Conservation (phyloP, 2,329 filamentous ascomycete genomes). For the Ceratocystis albifundus region DNA sequence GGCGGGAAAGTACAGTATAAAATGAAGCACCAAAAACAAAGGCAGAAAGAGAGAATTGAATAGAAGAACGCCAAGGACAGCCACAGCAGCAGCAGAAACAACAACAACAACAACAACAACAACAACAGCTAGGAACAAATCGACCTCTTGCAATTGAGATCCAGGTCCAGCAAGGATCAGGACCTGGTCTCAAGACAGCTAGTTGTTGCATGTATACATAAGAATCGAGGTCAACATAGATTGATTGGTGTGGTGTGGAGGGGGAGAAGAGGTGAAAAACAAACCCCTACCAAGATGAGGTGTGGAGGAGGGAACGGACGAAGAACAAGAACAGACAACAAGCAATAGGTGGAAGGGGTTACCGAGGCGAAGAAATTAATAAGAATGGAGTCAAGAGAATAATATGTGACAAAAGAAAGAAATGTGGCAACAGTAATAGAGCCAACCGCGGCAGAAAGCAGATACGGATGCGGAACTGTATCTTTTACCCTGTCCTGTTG, state of each 20-base stretch:
- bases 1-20: constrained; percentile 11
- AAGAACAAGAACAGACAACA: background rate
- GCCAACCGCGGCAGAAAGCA: background rate
- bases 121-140: background rate
- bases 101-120: background rate
- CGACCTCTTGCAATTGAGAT: constrained; percentile 5
- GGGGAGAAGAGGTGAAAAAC: background rate
- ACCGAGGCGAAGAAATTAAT: background rate
- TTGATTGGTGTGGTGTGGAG: background rate
- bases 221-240: constrained; percentile 11
- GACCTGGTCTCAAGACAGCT: background rate
- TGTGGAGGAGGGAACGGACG: background rate
- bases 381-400: constrained; percentile 3
- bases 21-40: background rate
- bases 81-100: too few relatives aligned
- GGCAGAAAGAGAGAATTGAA: constrained; percentile 9
- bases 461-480: background rate
- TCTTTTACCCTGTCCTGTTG: too few relatives aligned
- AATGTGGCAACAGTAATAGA: background rate
- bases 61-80: constrained; percentile 7
- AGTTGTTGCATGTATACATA: constrained; percentile 11
- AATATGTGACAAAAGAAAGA: background rate
- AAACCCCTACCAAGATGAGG: background rate
- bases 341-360: too few relatives aligned
- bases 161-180: constrained; percentile 5